phyloP scores from a whole-genome alignment of 2,329 filamentous ascomycete species.

The Hypoxylon sp. region DNA sequence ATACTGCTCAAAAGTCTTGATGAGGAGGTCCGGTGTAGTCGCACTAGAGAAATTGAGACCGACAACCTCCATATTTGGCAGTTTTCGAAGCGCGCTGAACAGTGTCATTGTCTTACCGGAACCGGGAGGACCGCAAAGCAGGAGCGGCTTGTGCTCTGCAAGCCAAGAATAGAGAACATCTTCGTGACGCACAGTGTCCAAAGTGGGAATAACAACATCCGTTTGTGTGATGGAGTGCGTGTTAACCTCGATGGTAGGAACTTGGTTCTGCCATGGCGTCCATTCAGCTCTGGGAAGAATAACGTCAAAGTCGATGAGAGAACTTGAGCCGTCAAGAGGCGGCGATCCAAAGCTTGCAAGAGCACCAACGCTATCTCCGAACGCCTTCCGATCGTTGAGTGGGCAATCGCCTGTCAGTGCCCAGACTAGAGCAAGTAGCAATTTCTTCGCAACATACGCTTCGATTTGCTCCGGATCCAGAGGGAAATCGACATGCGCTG shows the following conservation, averaged over 20 bases:
- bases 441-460: slow-evolving; percentile 91
- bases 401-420: slow-evolving; percentile 96
- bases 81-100: slow-evolving; percentile 95
- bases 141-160: slow-evolving; percentile 95
- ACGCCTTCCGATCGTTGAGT: slow-evolving; percentile 85
- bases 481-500: slow-evolving; percentile 93
- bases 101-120: slow-evolving; percentile 99
- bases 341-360: slow-evolving; percentile 90
- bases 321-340: slow-evolving; percentile 80
- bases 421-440: slow-evolving; percentile 94
- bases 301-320: slow-evolving; percentile 96
- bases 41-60: slow-evolving; percentile 99
- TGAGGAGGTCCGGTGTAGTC: slow-evolving; percentile 95
- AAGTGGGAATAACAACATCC: slow-evolving; percentile 96
- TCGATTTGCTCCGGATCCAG: slow-evolving; percentile 92
- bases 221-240: slow-evolving; percentile 98
- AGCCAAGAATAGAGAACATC: slow-evolving; percentile 99
- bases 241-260: slow-evolving; percentile 95
- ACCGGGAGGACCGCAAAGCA: slow-evolving; percentile 96
- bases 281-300: slow-evolving; percentile 89
- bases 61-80: slow-evolving; percentile 99
- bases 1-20: slow-evolving; percentile 99
- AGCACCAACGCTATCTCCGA: slow-evolving; percentile 86
- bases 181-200: slow-evolving; percentile 97
- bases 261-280: slow-evolving; percentile 93